Evolutionary conservation across 148 eudicot species (phyloP), one percentile per base, ranked within the genome.

Genomic region (Oxyria digyna): DNA sequence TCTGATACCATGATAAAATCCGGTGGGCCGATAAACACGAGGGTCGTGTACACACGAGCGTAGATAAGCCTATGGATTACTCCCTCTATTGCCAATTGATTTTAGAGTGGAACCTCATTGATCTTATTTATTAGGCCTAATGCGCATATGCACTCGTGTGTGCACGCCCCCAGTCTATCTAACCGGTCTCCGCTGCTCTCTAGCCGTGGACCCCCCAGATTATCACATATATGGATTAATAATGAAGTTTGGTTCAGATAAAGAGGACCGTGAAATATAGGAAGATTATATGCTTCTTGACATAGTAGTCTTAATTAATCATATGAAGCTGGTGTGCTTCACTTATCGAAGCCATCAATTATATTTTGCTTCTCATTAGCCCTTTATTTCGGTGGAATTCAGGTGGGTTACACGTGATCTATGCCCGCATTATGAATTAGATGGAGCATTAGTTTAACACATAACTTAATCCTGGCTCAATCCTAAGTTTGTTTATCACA

Each of bases 301-400:
- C 38, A 59, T 29, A 31, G 18, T 57, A 57, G 24, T 27, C 38
- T 24, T 55, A 55, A 55, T 55, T 55, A 55, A 55, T 13, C 17
- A 26, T 26, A 55, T 12, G 63, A 55, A 0, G 65, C 65, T 59
- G 65, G n/a, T 29, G 8, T 59, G 65, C 38, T 15, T 4, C 29
- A 59, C 37, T 59, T 29, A 13, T 59, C 20, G 65, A 59, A 31
- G 37, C 20, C 65, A 59, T 59, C 65, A 59, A 59, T 59, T 59
- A 59, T 59, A 29, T 4, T 31, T 59, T 59, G 65, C 65, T 14
- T 27, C 64, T 14, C 35, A 59, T 20, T 59, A 38, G 20, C 65
- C 65, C 65, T 59, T 59, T 59, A 59, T 59, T 59, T 59, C 65
- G 65, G 37, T 59, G 65, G 35, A 59, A 59, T n/a, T 59, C 65